Evolutionary conservation across 2,329 filamentous ascomycete genomes (phyloP), one percentile per base, ranked within the genome.

Genomic region (Colletotrichum sp.): DNA sequence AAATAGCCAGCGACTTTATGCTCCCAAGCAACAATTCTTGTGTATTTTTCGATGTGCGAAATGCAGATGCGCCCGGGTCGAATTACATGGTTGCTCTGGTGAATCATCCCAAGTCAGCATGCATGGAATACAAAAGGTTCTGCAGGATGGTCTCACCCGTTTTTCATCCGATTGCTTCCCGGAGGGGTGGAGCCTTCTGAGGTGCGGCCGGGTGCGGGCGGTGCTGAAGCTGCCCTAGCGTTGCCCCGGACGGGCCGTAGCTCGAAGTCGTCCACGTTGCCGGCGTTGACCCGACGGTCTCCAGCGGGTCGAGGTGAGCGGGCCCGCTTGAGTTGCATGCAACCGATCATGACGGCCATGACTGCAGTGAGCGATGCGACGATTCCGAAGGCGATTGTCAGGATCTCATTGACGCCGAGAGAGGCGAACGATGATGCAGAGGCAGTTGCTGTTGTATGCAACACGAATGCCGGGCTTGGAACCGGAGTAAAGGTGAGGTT

Each of bases 61-160:
- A 6, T 43, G 39, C 39, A 43, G 18, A 10, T 43, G 39, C 39
- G 9, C 5, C 5, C 8, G 18, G 18, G 18, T n/a, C 39, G 9
- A n/a, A 48, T 48, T 48, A 48, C 39, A 21, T 48, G 0, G 39
- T 48, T 6, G 39, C 39, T 48, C 39, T 43, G 9, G 5, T 43
- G 9, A 43, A 43, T n/a, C 8, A 10, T n/a, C 5, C 18, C 8
- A 43, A 10, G 39, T 48, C 39, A 48, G 39, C 39, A n/a, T 48
- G 39, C 4, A 10, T 48, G 18, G 39, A 4, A 48, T 1, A 4
- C 39, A 10, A 0, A n/a, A 10, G 0, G 8, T 48, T 6, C 1
- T 48, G 39, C 0, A 48, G 1, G 18, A 0, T n/a, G 5, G 18
- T n/a, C 39, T 4, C 3, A 48, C 43, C 43, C 43, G n/a, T 48